phyloP scores from a whole-genome alignment of 345 rosid genomes.

The Dipteronia sinensis region DNA sequence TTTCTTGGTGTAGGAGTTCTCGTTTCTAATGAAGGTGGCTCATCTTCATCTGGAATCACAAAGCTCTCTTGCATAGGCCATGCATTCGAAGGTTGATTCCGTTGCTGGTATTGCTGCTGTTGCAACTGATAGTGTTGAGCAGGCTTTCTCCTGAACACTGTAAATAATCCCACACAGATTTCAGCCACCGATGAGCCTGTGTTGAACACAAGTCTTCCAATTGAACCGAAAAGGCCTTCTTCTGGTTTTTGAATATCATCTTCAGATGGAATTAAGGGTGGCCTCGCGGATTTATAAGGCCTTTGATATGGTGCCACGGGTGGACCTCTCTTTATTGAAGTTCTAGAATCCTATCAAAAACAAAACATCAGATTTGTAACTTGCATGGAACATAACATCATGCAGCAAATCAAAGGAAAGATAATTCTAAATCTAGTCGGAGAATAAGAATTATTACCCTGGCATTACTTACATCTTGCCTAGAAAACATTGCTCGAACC shows the following conservation, averaged over 20 bases:
- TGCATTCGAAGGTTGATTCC: slow-evolving; percentile 32
- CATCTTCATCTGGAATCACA: slow-evolving; percentile 73
- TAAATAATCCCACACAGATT: slow-evolving; percentile 48
- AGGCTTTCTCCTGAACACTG: slow-evolving; percentile 50
- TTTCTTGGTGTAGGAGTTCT: slow-evolving; percentile 53
- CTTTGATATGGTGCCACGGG: slow-evolving; percentile 65
- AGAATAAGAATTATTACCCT: not conserved
- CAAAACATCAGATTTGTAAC: not conserved
- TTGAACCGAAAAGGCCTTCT: slow-evolving; percentile 71
- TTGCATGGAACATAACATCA: not conserved
- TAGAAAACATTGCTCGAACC: slow-evolving; percentile 63
- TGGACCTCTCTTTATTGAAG: slow-evolving; percentile 40
- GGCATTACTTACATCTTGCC: slow-evolving; percentile 48
- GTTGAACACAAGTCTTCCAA: slow-evolving; percentile 69
- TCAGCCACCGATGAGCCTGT: slow-evolving; percentile 71
- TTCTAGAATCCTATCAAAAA: slow-evolving; percentile 46
- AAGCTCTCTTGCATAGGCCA: slow-evolving; percentile 91
- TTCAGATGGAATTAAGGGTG: slow-evolving; percentile 70
- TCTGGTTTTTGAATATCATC: slow-evolving; percentile 62
- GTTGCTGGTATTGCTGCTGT: slow-evolving; percentile 45
- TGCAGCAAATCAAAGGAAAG: not conserved
- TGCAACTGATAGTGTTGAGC: slow-evolving; percentile 33
- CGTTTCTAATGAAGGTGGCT: slow-evolving; percentile 67
- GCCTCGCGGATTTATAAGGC: slow-evolving; percentile 62
- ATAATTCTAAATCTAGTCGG: not conserved